A percentile compares a stretch with the other conserved stretches of the same genome.
These are phyloP conservation scores for Aspergillus nidulans DNA, from an alignment of 495 filamentous ascomycete genomes.

Conservation along the genomic window DNA sequence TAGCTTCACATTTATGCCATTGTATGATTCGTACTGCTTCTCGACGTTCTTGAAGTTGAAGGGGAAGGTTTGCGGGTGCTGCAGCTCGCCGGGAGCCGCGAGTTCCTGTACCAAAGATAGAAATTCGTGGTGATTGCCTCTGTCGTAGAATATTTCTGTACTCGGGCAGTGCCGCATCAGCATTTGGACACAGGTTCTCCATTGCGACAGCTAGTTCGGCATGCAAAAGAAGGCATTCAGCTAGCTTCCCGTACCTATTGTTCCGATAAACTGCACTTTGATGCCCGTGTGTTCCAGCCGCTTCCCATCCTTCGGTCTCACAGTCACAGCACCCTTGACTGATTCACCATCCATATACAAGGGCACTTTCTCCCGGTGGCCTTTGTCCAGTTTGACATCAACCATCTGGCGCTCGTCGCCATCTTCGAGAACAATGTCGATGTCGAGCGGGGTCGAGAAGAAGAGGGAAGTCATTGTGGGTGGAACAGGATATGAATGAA, in stretches of 20 bases:
- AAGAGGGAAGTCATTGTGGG: conserved; percentile 83
- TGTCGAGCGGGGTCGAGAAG: conserved; percentile 96
- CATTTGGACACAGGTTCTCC: neutral
- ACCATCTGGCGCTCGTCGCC: conserved; percentile 90
- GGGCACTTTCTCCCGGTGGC: conserved; percentile 89
- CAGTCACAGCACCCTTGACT: conserved; percentile 90
- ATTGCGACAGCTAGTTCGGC: neutral
- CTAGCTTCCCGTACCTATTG: conserved; percentile 64
- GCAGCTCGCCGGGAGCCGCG: conserved; percentile 91
- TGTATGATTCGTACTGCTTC: conserved; percentile 99
- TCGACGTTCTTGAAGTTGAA: conserved; percentile 99
- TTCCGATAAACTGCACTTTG: conserved; percentile 99
- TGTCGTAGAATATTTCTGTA: conserved; percentile 97
- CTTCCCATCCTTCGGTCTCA: conserved; percentile 97
- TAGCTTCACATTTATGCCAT: conserved; percentile 98
- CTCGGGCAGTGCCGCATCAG: neutral
- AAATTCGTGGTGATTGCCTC: conserved; percentile 99
- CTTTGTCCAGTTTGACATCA: conserved; percentile 97
- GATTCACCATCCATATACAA: conserved; percentile 98
- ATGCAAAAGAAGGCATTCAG: neutral
- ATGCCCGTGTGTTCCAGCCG: conserved; percentile 97
- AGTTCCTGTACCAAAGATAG: conserved; percentile 93
- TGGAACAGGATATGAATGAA: conserved; percentile 2
- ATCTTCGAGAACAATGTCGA: conserved; percentile 96
- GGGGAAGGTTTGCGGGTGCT: conserved; percentile 96